Base-by-base conservation (phyloP, 148 eudicot species). In the Fagopyrum homotropicum region DNA sequence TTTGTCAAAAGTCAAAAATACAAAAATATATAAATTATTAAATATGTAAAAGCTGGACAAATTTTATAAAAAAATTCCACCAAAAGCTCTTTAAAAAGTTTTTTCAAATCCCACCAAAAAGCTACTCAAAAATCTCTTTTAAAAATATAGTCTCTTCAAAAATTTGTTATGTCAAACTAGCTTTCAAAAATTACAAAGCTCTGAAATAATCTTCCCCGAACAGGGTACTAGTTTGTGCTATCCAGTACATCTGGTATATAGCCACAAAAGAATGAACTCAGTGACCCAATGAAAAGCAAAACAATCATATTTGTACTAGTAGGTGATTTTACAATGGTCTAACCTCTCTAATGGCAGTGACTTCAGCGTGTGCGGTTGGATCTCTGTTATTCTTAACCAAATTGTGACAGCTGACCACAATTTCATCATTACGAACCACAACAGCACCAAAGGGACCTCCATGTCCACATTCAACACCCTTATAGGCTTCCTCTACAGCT, bases 341-440 rank as follows among this genome's bases (percentile, higher is more conserved):
- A 6, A 72, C 74, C 74, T 72, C 74, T 47, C 55, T 46, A 46
- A 72, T 72, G 4, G 74, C 74, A 16, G 74, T 72, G 40, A 72
- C 74, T 30, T 72, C 74, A 19, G 74, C 74, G 45, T 72, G 74
- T 0, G 74, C 74, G 0, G 74, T 72, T 72, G 74, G 74, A 72
- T 72, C 74, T 46, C 30, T 45, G 74, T 46, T 47, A 3, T 19
- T 72, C 26, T 17, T 26, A 22, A 72, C 74, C 74, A 72, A 46
- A 46, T 72, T 72, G 74, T 72, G 74, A 72, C 74, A 72, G 12
- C 74, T 88, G 55, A 85, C 92, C 50, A 88, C 30, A 75, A 72
- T 30, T 44, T 59, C 46, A 72, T 59, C 72, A 4, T 30, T 56
- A 49, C 57, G 45, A 29, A 44, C 45, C 17, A 75, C 55, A 75